A percentile compares a stretch with the other conserved stretches of the same genome.
Conservation (phyloP, 2,329 filamentous ascomycete genomes). For the Colletotrichum sp. region DNA sequence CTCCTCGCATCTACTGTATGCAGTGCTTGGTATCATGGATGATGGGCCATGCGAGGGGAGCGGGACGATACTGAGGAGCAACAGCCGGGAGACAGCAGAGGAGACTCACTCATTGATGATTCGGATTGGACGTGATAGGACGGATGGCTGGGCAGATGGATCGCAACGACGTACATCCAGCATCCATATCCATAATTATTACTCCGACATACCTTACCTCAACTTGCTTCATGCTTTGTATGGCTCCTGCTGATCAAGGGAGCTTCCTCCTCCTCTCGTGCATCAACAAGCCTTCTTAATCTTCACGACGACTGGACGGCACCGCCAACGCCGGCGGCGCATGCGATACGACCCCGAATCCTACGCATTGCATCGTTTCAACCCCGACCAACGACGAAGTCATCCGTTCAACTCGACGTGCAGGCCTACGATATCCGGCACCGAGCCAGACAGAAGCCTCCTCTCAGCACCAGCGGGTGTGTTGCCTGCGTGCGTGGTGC, state of each 20-base stretch:
- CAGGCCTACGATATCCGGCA: not conserved
- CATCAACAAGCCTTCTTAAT: not conserved
- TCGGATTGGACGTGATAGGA: conserved; percentile 3
- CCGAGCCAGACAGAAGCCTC: not conserved
- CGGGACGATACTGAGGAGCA: not conserved
- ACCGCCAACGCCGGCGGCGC: not conserved
- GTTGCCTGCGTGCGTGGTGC: not conserved
- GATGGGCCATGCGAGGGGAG: not conserved
- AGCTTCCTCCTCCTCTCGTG: not conserved
- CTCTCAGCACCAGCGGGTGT: not conserved
- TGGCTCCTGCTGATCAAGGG: not conserved
- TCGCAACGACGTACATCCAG: not conserved
- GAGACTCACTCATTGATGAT: not conserved
- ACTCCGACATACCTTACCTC: not conserved
- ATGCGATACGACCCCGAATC: not conserved
- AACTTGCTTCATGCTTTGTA: not conserved
- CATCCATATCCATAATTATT: conserved; percentile 11
- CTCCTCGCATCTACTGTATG: not conserved
- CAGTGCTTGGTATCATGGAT: not conserved
- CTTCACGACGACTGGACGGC: not conserved
- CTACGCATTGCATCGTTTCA: not conserved
- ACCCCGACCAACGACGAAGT: not conserved
- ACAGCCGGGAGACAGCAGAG: not conserved
- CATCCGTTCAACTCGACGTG: not conserved
- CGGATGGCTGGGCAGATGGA: not conserved